A percentile compares a stretch with the other conserved stretches of the same genome.
Conservation (phyloP, 345 rosid genomes). For the Geranium brycei region DNA sequence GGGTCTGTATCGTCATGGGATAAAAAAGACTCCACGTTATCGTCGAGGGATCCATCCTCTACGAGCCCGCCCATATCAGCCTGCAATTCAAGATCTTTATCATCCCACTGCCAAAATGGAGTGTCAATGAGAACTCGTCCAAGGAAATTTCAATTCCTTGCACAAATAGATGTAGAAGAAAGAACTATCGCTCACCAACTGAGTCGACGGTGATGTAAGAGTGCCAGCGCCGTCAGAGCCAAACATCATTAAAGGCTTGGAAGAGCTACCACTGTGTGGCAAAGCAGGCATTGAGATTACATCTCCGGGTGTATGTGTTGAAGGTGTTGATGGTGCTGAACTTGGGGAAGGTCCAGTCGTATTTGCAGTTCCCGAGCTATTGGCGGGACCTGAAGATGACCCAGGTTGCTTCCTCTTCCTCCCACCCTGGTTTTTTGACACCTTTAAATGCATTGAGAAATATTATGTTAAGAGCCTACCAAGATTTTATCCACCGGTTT, state of each 20-base stretch:
- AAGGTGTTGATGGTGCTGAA: constrained; percentile 97
- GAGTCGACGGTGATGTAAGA: constrained; percentile 80
- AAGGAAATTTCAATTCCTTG: constrained; percentile 22
- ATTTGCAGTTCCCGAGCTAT: constrained; percentile 96
- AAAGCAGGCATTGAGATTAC: constrained; percentile 79
- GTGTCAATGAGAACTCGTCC: constrained; percentile 31
- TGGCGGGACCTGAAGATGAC: constrained; percentile 98
- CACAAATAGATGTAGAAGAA: constrained; percentile 15
- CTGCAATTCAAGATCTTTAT: constrained; percentile 70
- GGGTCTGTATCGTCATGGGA: constrained; percentile 82
- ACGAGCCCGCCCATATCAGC: constrained; percentile 88
- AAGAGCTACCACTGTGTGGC: constrained; percentile 72
- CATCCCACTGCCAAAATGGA: constrained; percentile 26
- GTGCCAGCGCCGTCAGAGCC: constrained; percentile 69
- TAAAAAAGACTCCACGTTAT: constrained; percentile 92
- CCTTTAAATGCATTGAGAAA: constrained; percentile 40
- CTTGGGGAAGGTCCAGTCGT: constrained; percentile 98
- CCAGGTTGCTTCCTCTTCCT: constrained; percentile 96
- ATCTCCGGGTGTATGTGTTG: constrained; percentile 94
- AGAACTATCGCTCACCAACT: constrained; percentile 48
- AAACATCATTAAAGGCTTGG: constrained; percentile 69
- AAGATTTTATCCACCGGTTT: neutral
- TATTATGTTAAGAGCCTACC: constrained; percentile 26
- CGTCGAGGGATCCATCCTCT: constrained; percentile 93
- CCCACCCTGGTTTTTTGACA: constrained; percentile 77